Percentiles rank a stretch among this genome's conserved stretches.
Conservation (phyloP, 768 basidiomycete genomes). For the Amyloporia xantha region DNA sequence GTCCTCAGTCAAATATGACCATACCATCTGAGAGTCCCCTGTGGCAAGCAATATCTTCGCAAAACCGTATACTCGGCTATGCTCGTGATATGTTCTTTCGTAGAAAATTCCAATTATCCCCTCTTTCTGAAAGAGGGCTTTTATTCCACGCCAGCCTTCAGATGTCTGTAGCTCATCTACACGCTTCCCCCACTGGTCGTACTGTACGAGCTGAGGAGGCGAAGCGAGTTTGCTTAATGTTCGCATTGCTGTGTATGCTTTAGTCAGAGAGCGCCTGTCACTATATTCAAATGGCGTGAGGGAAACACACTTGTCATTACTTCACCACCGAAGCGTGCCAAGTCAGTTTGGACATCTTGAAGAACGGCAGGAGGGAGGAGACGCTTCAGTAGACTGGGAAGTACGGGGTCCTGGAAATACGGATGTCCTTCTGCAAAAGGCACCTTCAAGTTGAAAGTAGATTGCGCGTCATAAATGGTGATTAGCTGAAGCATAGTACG, state of each 20-base stretch:
- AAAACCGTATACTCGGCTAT: constrained; percentile 60
- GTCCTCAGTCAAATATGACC: constrained; percentile 11
- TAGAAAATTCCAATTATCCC: constrained; percentile 65
- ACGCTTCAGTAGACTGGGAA: constrained; percentile 55
- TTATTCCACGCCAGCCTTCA: constrained; percentile 67
- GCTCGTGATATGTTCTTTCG: constrained; percentile 52
- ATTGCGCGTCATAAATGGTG: not conserved
- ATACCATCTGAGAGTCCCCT: constrained; percentile 58
- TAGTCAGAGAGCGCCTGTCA: not conserved
- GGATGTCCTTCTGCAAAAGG: constrained; percentile 53
- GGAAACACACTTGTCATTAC: constrained; percentile 39
- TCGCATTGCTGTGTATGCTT: constrained; percentile 43
- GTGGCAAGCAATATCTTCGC: constrained; percentile 56
- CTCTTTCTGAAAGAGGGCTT: constrained; percentile 53
- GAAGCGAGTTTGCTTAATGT: constrained; percentile 35
- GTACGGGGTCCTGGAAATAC: constrained; percentile 53
- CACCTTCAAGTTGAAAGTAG: constrained; percentile 29
- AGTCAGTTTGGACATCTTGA: constrained; percentile 50
- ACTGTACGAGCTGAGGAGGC: constrained; percentile 56
- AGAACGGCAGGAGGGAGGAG: constrained; percentile 42
- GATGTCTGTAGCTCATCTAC: constrained; percentile 63
- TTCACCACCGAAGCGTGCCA: constrained; percentile 53
- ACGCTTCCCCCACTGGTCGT: constrained; percentile 65
- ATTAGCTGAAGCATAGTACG: not conserved
- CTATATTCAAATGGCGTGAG: not conserved